Evolutionary conservation across 2,329 filamentous ascomycete genomes (phyloP).

Genomic region (Colletotrichum australisinense): DNA sequence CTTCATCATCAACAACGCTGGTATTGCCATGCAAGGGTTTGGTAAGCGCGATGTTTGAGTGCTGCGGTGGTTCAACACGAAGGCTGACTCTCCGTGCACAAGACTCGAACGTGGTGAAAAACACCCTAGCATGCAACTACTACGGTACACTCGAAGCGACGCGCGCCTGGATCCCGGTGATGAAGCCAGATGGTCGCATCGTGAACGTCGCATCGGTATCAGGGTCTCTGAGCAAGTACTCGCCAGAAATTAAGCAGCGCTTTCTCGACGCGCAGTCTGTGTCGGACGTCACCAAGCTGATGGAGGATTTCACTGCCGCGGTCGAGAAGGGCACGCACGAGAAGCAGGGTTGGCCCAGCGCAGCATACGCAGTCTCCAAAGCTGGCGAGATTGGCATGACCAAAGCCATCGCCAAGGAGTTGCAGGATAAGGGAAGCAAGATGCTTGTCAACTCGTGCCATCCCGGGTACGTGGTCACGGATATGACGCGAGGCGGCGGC

Average conservation of each 20-base stretch:
- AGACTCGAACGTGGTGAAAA: constrained; percentile 54
- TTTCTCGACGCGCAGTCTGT: constrained; percentile 55
- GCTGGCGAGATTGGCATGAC: constrained; percentile 56
- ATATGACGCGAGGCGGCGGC: constrained; percentile 55
- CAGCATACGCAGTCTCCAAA: constrained; percentile 61
- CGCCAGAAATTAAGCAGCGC: constrained; percentile 50
- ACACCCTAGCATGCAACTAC: constrained; percentile 63
- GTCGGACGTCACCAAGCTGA: constrained; percentile 56
- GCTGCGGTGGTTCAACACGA: neutral
- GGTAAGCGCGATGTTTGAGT: constrained; percentile 47
- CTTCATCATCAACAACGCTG: constrained; percentile 66
- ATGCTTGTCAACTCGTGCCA: constrained; percentile 52
- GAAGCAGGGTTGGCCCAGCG: constrained; percentile 59
- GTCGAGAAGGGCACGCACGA: constrained; percentile 58
- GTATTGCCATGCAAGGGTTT: constrained; percentile 58
- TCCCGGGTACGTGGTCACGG: constrained; percentile 58
- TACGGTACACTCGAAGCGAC: constrained; percentile 60
- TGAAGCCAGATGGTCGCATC: constrained; percentile 56
- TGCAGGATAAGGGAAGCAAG: constrained; percentile 41
- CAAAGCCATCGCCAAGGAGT: constrained; percentile 47
- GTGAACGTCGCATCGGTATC: constrained; percentile 61
- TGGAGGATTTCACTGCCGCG: constrained; percentile 59
- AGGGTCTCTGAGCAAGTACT: constrained; percentile 59
- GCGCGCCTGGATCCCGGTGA: constrained; percentile 55
- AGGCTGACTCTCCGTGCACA: neutral